Evolutionary conservation across 148 eudicot species (phyloP).

Genomic region (Oxyria digyna): DNA sequence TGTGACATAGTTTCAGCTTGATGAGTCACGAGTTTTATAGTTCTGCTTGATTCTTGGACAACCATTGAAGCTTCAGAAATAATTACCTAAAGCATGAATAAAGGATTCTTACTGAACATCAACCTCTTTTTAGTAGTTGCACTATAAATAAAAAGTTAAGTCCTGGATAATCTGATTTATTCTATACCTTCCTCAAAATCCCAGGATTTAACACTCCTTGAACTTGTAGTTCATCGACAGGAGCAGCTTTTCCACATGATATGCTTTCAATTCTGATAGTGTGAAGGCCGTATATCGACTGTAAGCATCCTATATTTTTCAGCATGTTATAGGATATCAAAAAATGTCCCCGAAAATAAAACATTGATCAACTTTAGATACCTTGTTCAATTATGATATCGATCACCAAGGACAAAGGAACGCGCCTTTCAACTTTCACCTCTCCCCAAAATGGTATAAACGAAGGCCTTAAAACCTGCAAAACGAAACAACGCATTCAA

Average conservation of each 20-base stretch:
- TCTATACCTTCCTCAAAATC: constrained; percentile 53
- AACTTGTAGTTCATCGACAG: constrained; percentile 71
- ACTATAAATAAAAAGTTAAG: too few relatives aligned
- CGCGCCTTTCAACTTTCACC: constrained; percentile 42
- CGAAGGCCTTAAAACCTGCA: constrained; percentile 72
- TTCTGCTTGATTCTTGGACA: constrained; percentile 37
- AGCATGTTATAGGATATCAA: not conserved
- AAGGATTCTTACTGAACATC: not conserved
- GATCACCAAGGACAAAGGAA: constrained; percentile 58
- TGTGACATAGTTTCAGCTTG: constrained; percentile 25
- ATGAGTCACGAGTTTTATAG: constrained; percentile 18
- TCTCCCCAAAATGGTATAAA: constrained; percentile 65
- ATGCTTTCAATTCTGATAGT: constrained; percentile 72
- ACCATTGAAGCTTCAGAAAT: constrained; percentile 69
- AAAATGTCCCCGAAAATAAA: too few relatives aligned
- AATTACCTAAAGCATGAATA: constrained; percentile 29
- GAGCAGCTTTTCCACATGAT: constrained; percentile 67
- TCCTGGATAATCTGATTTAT: too few relatives aligned
- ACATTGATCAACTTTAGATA: constrained; percentile 8
- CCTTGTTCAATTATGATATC: constrained; percentile 89
- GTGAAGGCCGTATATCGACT: constrained; percentile 54
- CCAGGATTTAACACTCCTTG: constrained; percentile 69
- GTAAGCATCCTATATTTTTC: constrained; percentile 47
- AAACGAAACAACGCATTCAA: not conserved
- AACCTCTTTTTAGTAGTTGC: too few relatives aligned